A percentile compares a stretch with the other conserved stretches of the same genome.
Conservation (phyloP, 1,139 yeast species). For the Eremothecium sinecaudum region DNA sequence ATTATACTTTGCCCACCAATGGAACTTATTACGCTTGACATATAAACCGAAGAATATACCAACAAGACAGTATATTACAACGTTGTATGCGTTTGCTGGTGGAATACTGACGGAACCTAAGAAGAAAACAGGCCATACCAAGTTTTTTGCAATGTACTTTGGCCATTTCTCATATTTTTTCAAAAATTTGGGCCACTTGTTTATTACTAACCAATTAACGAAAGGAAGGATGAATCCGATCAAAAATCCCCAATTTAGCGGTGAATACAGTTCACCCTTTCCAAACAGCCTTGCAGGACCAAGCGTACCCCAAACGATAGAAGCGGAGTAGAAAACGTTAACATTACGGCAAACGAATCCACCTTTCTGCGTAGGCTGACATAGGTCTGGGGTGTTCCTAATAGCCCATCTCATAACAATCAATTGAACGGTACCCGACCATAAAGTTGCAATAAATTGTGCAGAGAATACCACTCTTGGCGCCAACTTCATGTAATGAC, state of each 20-base stretch:
- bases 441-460: slow-evolving; percentile 39
- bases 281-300: slow-evolving; percentile 47
- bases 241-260: slow-evolving; percentile 38
- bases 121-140: slow-evolving; percentile 45
- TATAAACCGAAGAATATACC: slow-evolving; percentile 46
- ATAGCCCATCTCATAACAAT: slow-evolving; percentile 40
- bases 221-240: slow-evolving; percentile 40
- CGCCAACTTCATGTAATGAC: slow-evolving; percentile 53
- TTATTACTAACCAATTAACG: slow-evolving; percentile 39
- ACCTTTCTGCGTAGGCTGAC: slow-evolving; percentile 37
- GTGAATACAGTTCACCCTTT: slow-evolving; percentile 32
- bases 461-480: slow-evolving; percentile 51
- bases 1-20: slow-evolving; percentile 62
- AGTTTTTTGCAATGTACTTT: slow-evolving; percentile 35
- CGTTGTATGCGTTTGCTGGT: slow-evolving; percentile 46
- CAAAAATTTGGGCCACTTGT: slow-evolving; percentile 41
- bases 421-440: slow-evolving; percentile 37
- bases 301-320: slow-evolving; percentile 58
- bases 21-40: slow-evolving; percentile 42
- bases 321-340: slow-evolving; percentile 43
- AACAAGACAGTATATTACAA: slow-evolving; percentile 40
- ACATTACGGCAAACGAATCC: slow-evolving; percentile 44
- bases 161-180: slow-evolving; percentile 35
- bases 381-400: slow-evolving; percentile 39
- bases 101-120: slow-evolving; percentile 43